A percentile compares a stretch with the other conserved stretches of the same genome.
Conservation (phyloP, 768 basidiomycete species). For the Xerocomellus dryophilus region DNA sequence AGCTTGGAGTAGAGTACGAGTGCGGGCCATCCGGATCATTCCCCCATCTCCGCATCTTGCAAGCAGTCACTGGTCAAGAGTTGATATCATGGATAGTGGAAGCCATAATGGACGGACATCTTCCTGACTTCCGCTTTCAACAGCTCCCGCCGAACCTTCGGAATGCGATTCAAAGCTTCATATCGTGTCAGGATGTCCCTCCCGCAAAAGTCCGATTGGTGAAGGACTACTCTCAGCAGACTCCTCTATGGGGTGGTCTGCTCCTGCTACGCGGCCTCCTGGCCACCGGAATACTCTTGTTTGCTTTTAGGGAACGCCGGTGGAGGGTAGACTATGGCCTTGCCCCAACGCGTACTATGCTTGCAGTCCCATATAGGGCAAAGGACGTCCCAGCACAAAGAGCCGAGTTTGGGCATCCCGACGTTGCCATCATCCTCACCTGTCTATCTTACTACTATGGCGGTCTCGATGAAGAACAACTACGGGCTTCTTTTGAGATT, state of each 20-base stretch:
- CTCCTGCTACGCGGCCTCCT: conserved; percentile 37
- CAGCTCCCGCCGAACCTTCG: conserved; percentile 1
- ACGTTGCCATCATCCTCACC: conserved; percentile 35
- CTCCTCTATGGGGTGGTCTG: conserved; percentile 20
- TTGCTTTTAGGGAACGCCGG: conserved; percentile 33
- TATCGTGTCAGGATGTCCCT: conserved; percentile 13
- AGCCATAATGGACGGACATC: conserved; percentile 12
- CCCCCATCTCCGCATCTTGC: conserved; percentile 24
- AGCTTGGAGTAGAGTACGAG: conserved; percentile 20
- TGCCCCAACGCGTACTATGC: conserved; percentile 29
- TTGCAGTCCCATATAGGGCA: conserved; percentile 39
- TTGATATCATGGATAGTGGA: conserved; percentile 13
- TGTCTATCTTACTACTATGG: conserved; percentile 36
- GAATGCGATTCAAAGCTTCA: conserved; percentile 21
- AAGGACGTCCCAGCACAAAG: conserved; percentile 37
- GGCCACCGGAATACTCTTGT: conserved; percentile 30
- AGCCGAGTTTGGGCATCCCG: conserved; percentile 42
- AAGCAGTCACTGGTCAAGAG: conserved; percentile 4
- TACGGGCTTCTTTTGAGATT: not conserved
- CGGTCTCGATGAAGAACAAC: conserved; percentile 1
- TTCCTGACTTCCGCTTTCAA: conserved; percentile 19
- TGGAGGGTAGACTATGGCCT: conserved; percentile 42
- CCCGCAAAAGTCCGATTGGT: not conserved
- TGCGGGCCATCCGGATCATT: conserved; percentile 17
- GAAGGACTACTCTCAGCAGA: not conserved